These are phyloP conservation scores for Ramaria sp. DNA, from an alignment of 768 basidiomycete genomes.

Conservation along the genomic window DNA sequence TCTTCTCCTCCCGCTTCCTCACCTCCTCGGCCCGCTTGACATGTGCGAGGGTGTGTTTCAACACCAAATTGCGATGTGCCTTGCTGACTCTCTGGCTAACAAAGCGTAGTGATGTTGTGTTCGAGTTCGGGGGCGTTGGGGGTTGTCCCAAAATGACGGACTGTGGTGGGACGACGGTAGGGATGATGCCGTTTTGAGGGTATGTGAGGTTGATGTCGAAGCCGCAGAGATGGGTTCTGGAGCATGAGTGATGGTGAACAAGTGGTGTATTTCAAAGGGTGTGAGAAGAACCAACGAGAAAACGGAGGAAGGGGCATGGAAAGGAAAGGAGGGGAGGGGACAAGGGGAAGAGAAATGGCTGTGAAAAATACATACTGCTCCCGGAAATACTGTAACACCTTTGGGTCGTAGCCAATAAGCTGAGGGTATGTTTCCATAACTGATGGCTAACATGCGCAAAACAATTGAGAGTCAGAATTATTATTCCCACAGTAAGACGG, in stretches of 20 bases:
- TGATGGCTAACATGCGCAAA: conserved; percentile 4
- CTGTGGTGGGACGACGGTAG: not conserved
- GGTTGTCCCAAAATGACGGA: not conserved
- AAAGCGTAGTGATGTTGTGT: not conserved
- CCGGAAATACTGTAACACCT: conserved; percentile 12
- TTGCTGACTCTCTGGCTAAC: not conserved
- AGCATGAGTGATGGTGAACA: not conserved
- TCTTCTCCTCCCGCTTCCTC: not conserved
- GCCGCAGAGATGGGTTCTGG: conserved; percentile 12
- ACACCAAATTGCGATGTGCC: not conserved
- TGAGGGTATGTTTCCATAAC: conserved; percentile 13
- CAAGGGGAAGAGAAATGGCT: no score
- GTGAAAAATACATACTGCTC: conserved; percentile 7
- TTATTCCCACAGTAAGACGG: not conserved
- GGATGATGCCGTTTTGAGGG: conserved; percentile 11
- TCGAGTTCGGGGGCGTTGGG: not conserved
- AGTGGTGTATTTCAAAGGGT: no score
- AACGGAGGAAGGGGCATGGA: no score
- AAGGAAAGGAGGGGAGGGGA: no score
- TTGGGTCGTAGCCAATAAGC: conserved; percentile 11
- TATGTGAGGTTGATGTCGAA: conserved; percentile 13
- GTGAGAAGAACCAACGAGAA: no score
- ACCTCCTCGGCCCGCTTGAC: not conserved
- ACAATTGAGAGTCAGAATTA: not conserved
- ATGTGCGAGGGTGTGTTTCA: not conserved